phyloP scores from a whole-genome alignment of 2,329 filamentous ascomycete genomes.

The Didymosphaeria variabile region DNA sequence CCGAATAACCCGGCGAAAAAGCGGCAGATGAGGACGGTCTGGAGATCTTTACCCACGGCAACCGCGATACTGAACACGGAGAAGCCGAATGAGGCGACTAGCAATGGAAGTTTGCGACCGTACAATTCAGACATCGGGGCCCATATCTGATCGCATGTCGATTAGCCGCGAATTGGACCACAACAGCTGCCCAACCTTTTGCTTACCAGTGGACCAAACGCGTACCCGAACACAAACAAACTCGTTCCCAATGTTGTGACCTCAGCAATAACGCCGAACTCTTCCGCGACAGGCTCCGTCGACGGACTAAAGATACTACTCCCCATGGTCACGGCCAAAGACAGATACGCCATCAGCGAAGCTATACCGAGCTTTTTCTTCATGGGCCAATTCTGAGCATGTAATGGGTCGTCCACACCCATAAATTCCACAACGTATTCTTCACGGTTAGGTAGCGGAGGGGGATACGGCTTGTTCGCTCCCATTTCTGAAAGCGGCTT shows the following conservation, averaged over 20 bases:
- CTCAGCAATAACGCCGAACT: constrained; percentile 43
- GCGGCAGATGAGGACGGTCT: constrained; percentile 62
- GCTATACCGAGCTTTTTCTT: constrained; percentile 78
- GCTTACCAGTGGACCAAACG: constrained; percentile 48
- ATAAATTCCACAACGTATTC: constrained; percentile 86
- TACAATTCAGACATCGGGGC: constrained; percentile 63
- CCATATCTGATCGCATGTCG: constrained; percentile 37
- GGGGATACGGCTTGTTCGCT: constrained; percentile 76
- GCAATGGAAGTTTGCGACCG: constrained; percentile 60
- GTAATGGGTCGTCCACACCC: constrained; percentile 81
- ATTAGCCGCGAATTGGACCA: background rate
- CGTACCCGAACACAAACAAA: constrained; percentile 49
- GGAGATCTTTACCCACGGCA: constrained; percentile 61
- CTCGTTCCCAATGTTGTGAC: constrained; percentile 46
- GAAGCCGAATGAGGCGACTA: constrained; percentile 61
- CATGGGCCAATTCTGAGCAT: constrained; percentile 88
- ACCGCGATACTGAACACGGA: constrained; percentile 60
- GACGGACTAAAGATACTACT: constrained; percentile 55
- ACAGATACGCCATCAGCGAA: constrained; percentile 76
- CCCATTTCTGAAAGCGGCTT: constrained; percentile 74
- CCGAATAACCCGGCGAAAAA: constrained; percentile 65
- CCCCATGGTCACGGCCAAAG: constrained; percentile 74
- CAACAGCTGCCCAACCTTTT: background rate
- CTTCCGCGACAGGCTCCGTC: constrained; percentile 32
- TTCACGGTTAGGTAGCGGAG: constrained; percentile 73